Evolutionary conservation across 73 alveolate species (phyloP), one percentile per base, ranked within the genome.

Genomic region (Paramecium biaurelia): DNA sequence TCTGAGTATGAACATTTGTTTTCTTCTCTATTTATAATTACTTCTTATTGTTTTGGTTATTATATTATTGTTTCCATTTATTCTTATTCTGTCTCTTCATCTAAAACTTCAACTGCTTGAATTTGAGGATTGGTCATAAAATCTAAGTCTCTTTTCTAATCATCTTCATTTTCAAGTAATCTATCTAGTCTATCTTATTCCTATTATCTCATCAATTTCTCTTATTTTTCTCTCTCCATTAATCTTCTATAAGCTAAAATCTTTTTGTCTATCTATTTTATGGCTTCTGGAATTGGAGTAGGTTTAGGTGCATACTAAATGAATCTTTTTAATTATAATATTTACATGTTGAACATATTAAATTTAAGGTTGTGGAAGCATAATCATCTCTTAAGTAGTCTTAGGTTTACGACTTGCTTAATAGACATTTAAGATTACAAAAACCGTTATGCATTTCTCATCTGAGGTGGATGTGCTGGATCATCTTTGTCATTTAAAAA

Each of bases 361-460:
- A 26, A 63, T 63, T 11, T 24, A 63, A 15, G 70, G 70, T 42
- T 41, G 7, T 79, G 70, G 76, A 2, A 79, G 10, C 74, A 32
- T 12, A 43, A 43, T 79, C 32, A 42, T 28, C 15, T 79, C 76
- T 30, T 79, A 8, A 14, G 14, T 43, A 8, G 24, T 23, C 28
- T 79, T 79, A 0, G 76, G 90, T 79, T 79, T 79, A 5, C 90
- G 74, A 79, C 74, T 43, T 38, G 11, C 14, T 45, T 43, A 10
- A 38, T 43, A 43, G 9, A 43, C 4, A 18, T 79, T 37, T 1
- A 79, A 10, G 0, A 21, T 43, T 79, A 43, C 90, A 79, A 79
- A 43, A 79, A 79, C 74, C 76, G 76, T 79, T 79, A 42, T 11
- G 76, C 76, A 79, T 79, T 79, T 43, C 90, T 79, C 45, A 43